A percentile compares a stretch with the other conserved stretches of the same genome.
Conservation (phyloP, 2,329 filamentous ascomycete genomes). For the Aspergillus chevalieri region DNA sequence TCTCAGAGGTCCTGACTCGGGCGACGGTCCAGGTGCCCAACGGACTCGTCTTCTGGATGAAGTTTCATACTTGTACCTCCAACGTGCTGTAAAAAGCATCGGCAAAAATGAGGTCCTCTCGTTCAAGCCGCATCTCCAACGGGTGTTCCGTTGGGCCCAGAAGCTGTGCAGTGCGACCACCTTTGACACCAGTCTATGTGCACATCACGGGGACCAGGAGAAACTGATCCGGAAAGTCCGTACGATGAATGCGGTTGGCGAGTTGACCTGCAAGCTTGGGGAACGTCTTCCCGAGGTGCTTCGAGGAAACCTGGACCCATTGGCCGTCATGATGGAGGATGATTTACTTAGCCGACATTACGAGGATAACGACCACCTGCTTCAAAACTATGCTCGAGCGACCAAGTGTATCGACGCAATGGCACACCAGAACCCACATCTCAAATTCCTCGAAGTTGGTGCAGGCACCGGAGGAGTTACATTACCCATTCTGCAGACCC, state of each 20-base stretch:
- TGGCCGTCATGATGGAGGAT: conserved; percentile 21
- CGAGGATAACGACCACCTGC: conserved; percentile 14
- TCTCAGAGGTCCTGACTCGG: neutral
- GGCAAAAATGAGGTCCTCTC: neutral
- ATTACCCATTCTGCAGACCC: conserved; percentile 14
- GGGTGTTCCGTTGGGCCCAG: neutral
- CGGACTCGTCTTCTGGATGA: neutral
- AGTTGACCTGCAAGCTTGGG: conserved; percentile 6
- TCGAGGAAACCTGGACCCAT: conserved; percentile 18
- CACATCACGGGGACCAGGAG: neutral
- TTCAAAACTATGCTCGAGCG: conserved; percentile 14
- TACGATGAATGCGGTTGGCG: neutral
- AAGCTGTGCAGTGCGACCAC: neutral
- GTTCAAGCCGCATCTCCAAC: neutral
- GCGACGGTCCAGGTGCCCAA: neutral
- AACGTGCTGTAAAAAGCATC: neutral
- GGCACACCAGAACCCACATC: conserved; percentile 20
- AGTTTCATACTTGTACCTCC: neutral
- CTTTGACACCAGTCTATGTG: neutral
- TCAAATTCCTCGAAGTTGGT: conserved; percentile 23
- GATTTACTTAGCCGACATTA: conserved; percentile 20
- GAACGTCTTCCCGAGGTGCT: conserved; percentile 17
- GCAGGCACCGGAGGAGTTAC: conserved; percentile 22
- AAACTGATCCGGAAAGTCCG: neutral
- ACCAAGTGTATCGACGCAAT: conserved; percentile 21